These are phyloP conservation scores for Suhomyces tanzawaensis DNA, from an alignment of 805 yeast species.

Conservation along the genomic window DNA sequence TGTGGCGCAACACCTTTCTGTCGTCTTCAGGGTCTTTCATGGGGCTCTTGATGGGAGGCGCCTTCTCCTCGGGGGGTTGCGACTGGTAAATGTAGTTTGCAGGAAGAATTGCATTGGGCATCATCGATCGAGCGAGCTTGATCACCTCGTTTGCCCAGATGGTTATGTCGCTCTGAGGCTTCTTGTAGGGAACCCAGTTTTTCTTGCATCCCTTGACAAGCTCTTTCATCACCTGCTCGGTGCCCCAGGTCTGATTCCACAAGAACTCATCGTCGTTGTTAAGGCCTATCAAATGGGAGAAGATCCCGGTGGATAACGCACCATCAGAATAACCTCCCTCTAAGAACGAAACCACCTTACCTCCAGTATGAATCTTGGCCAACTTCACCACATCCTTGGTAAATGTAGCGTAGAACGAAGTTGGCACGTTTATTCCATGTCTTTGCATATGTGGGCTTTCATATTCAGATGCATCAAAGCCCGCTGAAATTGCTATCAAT, in stretches of 20 bases:
- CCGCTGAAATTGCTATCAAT: conserved; percentile 74
- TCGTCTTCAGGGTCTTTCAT: conserved; percentile 29
- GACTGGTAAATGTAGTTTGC: conserved; percentile 33
- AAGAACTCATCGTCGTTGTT: conserved; percentile 42
- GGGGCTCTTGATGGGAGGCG: conserved; percentile 26
- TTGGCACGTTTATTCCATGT: conserved; percentile 78
- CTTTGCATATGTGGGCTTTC: conserved; percentile 85
- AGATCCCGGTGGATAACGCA: conserved; percentile 75
- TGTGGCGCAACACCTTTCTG: conserved; percentile 31
- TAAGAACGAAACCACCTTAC: conserved; percentile 63
- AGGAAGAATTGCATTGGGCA: conserved; percentile 49
- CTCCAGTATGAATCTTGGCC: conserved; percentile 59
- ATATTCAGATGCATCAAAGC: conserved; percentile 83
- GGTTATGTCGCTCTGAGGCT: conserved; percentile 50
- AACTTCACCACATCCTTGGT: conserved; percentile 70
- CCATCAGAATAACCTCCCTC: conserved; percentile 90
- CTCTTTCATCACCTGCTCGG: conserved; percentile 59
- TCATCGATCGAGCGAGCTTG: conserved; percentile 58
- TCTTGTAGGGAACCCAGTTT: conserved; percentile 59
- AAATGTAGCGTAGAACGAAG: conserved; percentile 69
- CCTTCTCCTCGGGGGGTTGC: conserved; percentile 24
- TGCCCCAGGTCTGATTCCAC: conserved; percentile 69
- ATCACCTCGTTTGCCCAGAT: conserved; percentile 67
- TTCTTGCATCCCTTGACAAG: conserved; percentile 66
- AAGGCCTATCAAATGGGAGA: conserved; percentile 73